Base-by-base conservation (phyloP, 495 filamentous ascomycete genomes). In the Hypoxylon fragiforme region DNA sequence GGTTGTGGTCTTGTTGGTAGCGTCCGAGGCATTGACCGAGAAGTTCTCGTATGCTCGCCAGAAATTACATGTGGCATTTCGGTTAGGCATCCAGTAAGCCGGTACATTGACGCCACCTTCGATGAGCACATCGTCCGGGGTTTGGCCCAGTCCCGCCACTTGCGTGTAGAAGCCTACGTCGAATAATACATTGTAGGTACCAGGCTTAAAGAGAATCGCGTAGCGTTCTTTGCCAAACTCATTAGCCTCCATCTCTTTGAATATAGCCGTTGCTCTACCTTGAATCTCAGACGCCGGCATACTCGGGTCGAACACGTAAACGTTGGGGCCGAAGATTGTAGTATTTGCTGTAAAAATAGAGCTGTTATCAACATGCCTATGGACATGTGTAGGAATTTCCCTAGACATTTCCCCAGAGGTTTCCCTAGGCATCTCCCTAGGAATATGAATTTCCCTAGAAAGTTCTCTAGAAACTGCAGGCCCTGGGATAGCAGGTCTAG, bases 11-110 rank as follows among this genome's bases (percentile, higher is more conserved):
- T 68, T 59, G 31, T 68, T 66, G n/a, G 65, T 68, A 1, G 44
- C 65, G 3, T 37, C 38, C n/a, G 63, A 66, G 15, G 65, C 65
- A 24, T 64, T 63, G n/a, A 68, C 44, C 9, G 63, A 59, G 16
- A 68, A 68, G 39, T 68, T 68, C 56, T 68, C 65, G 22, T 63
- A 65, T 18, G 63, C 45, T 8, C 65, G 44, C 65, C 65, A 68
- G 44, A 68, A 68, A 40, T 68, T 68, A 22, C 65, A 66, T 1
- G 65, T 68, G 1, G 65, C 65, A 34, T 68, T 68, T 12, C 65
- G 63, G 32, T 66, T 57, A 7, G 65, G 63, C 65, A 68, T 66
- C 65, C 65, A 68, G 37, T 68, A 64, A 7, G 65, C 65, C 2
- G 65, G 65, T 6, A 68, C 65, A 21, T 68, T 68, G 8, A 46